phyloP scores from a whole-genome alignment of 2,329 filamentous ascomycete genomes.

The Ophiostoma ips region DNA sequence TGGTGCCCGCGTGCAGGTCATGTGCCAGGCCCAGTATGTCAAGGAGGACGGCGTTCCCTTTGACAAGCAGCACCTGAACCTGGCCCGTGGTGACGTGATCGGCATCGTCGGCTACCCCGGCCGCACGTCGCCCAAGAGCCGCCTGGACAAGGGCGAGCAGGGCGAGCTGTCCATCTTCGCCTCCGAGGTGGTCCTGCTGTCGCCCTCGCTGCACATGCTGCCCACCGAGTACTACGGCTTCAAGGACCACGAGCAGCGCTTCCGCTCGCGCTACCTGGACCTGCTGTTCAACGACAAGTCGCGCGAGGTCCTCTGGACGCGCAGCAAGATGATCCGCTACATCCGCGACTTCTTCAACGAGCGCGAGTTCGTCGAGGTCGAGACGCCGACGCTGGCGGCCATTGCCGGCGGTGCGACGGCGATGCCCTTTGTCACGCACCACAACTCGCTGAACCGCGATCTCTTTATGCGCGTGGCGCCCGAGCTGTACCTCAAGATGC shows the following conservation, averaged over 20 bases:
- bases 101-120: constrained; percentile 76
- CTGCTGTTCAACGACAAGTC: constrained; percentile 91
- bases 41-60: constrained; percentile 51
- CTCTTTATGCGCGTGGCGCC: constrained; percentile 92
- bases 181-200: constrained; percentile 68
- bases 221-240: constrained; percentile 88
- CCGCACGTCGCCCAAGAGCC: constrained; percentile 79
- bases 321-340: constrained; percentile 77
- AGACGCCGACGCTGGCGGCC: constrained; percentile 95
- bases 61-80: constrained; percentile 74
- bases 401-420: constrained; percentile 94
- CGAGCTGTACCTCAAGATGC: constrained; percentile 93
- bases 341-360: constrained; percentile 82
- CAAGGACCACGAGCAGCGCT: constrained; percentile 87
- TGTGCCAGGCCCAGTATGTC: constrained; percentile 76
- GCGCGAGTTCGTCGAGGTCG: constrained; percentile 80
- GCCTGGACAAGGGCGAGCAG: constrained; percentile 60
- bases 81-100: constrained; percentile 85
- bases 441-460: constrained; percentile 91
- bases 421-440: constrained; percentile 86
- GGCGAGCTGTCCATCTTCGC: constrained; percentile 94
- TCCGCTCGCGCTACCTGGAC: constrained; percentile 87
- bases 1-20: constrained; percentile 71
- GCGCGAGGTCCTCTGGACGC: constrained; percentile 69
- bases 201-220: constrained; percentile 81